phyloP scores from a whole-genome alignment of 305 asterid genomes.

The Striga hermonthica region DNA sequence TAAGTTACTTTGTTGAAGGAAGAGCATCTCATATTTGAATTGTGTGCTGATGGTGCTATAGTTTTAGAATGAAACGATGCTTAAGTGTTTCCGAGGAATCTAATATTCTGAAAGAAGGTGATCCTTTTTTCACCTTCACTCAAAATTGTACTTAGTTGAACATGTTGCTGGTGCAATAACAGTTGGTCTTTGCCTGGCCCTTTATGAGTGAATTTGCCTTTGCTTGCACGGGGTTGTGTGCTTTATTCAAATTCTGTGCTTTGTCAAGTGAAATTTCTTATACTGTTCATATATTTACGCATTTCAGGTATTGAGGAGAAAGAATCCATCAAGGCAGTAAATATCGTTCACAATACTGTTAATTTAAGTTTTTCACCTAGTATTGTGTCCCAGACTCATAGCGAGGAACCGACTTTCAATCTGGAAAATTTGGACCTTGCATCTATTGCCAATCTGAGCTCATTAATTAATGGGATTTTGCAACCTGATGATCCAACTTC shows the following conservation, averaged over 20 bases:
- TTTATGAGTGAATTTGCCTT: conserved; percentile 6
- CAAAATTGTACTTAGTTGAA: background rate
- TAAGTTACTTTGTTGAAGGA: background rate
- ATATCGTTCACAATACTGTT: conserved; percentile 44
- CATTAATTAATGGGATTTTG: conserved; percentile 59
- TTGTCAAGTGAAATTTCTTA: background rate
- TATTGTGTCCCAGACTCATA: conserved; percentile 44
- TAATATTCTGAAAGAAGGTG: conserved; percentile 10
- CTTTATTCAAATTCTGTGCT: conserved; percentile 13
- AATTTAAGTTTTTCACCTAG: conserved; percentile 54
- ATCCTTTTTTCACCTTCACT: background rate
- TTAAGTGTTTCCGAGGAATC: conserved; percentile 6
- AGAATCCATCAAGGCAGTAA: conserved; percentile 46
- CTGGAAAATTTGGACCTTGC: conserved; percentile 66
- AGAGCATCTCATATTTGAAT: background rate
- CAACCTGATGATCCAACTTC: conserved; percentile 56
- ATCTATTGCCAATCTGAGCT: conserved; percentile 57
- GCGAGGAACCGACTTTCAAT: conserved; percentile 58
- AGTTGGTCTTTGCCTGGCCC: background rate
- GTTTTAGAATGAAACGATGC: conserved; percentile 8
- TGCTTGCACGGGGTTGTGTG: background rate
- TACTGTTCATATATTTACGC: conserved; percentile 21
- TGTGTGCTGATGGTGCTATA: conserved; percentile 7
- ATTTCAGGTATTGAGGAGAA: conserved; percentile 77
- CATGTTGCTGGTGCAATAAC: background rate